Evolutionary conservation across 768 basidiomycete genomes (phyloP).

Genomic region (Tephrocybe sp.): DNA sequence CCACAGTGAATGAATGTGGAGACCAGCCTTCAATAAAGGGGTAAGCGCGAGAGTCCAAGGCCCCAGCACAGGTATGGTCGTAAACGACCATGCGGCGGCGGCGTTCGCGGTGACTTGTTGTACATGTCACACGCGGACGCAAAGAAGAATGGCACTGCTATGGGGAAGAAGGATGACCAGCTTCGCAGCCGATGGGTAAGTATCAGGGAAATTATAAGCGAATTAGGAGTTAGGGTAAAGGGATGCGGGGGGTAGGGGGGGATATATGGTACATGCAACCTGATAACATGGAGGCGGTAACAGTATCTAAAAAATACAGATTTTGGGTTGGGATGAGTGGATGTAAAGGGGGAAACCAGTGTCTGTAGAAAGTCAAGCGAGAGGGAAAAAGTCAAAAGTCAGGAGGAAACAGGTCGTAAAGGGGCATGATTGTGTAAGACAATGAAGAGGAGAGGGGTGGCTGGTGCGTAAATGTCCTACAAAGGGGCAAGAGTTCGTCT

Average conservation of each 20-base stretch:
- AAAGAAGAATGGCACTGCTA: conserved; percentile 14
- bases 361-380: not conserved
- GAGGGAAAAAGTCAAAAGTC: conserved; percentile 1
- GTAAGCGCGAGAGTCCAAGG: conserved; percentile 4
- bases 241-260: not conserved
- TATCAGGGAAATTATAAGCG: conserved; percentile 15
- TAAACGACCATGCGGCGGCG: conserved; percentile 2
- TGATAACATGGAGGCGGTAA: conserved; percentile 5
- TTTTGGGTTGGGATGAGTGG: conserved; percentile 8
- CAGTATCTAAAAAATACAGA: conserved; percentile 20
- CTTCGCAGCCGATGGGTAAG: conserved; percentile 12
- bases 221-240: conserved; percentile 3
- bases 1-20: conserved; percentile 10
- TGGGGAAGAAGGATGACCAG: conserved; percentile 5
- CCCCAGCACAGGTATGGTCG: conserved; percentile 10
- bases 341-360: conserved; percentile 5
- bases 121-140: conserved; percentile 4
- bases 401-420: conserved; percentile 6
- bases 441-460: not conserved
- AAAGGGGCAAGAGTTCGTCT: conserved; percentile 20
- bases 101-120: not conserved
- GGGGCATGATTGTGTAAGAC: conserved; percentile 4
- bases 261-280: conserved; percentile 14
- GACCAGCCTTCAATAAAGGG: conserved; percentile 8
- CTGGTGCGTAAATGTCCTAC: conserved; percentile 15